A percentile compares a stretch with the other conserved stretches of the same genome.
Evolutionary conservation across 805 yeast genomes (phyloP).

Genomic region (Babjeviella inositovora): DNA sequence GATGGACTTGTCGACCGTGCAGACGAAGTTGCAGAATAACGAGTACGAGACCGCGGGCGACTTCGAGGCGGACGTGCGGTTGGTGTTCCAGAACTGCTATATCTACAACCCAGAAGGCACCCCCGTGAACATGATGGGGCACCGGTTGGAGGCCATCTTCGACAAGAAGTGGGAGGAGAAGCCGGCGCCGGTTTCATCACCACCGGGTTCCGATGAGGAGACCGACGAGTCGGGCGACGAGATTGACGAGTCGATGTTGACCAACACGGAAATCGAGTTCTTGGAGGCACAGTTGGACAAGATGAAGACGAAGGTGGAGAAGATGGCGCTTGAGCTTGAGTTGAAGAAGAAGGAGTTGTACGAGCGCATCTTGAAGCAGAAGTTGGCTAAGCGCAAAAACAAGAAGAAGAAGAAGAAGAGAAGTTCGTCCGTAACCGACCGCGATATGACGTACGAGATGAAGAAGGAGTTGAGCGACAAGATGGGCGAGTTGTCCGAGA

Average conservation of each 20-base stretch:
- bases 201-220: conserved; percentile 20
- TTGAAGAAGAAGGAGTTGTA: conserved; percentile 68
- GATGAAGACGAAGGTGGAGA: conserved; percentile 74
- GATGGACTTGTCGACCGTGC: conserved; percentile 86
- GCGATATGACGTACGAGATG: conserved; percentile 77
- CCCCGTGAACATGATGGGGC: conserved; percentile 93
- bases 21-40: conserved; percentile 67
- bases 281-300: conserved; percentile 75
- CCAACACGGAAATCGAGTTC: conserved; percentile 81
- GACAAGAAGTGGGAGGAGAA: conserved; percentile 79
- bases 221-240: conserved; percentile 24
- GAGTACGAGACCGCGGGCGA: conserved; percentile 82
- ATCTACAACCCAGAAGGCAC: conserved; percentile 93
- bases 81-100: conserved; percentile 82
- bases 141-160: conserved; percentile 72
- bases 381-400: conserved; percentile 24
- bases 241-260: conserved; percentile 40
- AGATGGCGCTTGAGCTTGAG: too few relatives aligned
- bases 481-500: conserved; percentile 62
- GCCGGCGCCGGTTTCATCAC: conserved; percentile 55
- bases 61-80: conserved; percentile 67
- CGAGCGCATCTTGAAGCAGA: conserved; percentile 50
- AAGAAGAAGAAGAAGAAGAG: conserved; percentile 14
- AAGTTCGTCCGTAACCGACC: conserved; percentile 3
- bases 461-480: conserved; percentile 84